Evolutionary conservation across 108 stramenopile species (phyloP).

Genomic region (Conticribra weissflogii): DNA sequence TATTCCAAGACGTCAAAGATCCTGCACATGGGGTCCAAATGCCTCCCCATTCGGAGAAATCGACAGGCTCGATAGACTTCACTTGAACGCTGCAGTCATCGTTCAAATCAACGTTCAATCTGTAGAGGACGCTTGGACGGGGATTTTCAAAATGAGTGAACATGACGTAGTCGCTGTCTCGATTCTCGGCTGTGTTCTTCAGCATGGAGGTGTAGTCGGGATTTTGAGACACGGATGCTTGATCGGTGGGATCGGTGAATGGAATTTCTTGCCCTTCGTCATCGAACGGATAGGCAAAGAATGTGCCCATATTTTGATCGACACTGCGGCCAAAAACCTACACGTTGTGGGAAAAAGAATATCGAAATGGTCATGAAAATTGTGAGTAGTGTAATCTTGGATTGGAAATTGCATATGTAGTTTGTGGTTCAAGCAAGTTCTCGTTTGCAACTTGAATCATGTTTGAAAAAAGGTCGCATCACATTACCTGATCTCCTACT

Average conservation of each 20-base stretch:
- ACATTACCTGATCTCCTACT: conserved; percentile 1
- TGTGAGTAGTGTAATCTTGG: neutral
- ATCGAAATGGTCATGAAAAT: neutral
- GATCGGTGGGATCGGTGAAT: conserved; percentile 11
- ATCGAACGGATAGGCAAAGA: conserved; percentile 6
- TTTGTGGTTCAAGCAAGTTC: no score
- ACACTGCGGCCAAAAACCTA: conserved; percentile 14
- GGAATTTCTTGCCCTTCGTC: conserved; percentile 8
- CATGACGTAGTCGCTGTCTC: conserved; percentile 19
- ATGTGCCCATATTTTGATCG: conserved; percentile 16
- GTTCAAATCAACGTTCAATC: conserved; percentile 8
- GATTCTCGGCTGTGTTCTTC: conserved; percentile 7
- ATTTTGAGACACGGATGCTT: neutral
- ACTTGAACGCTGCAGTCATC: conserved; percentile 16
- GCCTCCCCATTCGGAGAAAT: conserved; percentile 22
- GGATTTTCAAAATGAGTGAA: conserved; percentile 28
- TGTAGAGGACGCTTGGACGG: conserved; percentile 9
- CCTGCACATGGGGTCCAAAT: conserved; percentile 12
- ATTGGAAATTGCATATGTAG: no score
- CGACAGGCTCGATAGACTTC: conserved; percentile 22
- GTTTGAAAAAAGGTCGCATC: neutral
- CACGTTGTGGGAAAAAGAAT: neutral
- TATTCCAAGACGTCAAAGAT: conserved; percentile 10
- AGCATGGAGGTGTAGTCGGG: conserved; percentile 21
- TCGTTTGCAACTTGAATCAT: no score